phyloP scores from a whole-genome alignment of 306 rosid genomes.

The peach (Prunus persica) region DNA sequence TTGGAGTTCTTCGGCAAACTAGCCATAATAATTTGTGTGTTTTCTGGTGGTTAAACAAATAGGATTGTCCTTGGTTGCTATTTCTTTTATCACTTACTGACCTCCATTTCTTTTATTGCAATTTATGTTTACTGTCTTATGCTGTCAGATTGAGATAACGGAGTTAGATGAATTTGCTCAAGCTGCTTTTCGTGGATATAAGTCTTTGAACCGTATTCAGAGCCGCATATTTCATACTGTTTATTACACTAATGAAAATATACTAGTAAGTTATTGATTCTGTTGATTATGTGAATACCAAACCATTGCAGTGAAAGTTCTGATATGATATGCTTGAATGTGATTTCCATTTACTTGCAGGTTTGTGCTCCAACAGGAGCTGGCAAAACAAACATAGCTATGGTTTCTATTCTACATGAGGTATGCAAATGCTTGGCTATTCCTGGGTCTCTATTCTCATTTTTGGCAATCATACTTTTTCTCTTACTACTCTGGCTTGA shows the following conservation, averaged over 20 bases:
- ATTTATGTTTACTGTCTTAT: slow-evolving; percentile 22
- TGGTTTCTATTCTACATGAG: slow-evolving; percentile 95
- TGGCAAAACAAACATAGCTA: slow-evolving; percentile 97
- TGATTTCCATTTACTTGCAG: slow-evolving; percentile 43
- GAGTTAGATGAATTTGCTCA: slow-evolving; percentile 97
- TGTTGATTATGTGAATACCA: not conserved
- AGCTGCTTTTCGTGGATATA: slow-evolving; percentile 95
- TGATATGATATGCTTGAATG: slow-evolving; percentile 20
- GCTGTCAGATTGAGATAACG: slow-evolving; percentile 72
- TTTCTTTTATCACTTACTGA: slow-evolving; percentile 14
- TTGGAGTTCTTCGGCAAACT: slow-evolving; percentile 9
- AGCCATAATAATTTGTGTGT: slow-evolving; percentile 1
- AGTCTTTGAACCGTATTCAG: slow-evolving; percentile 84
- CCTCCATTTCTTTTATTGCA: slow-evolving; percentile 21
- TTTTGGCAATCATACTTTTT: not conserved
- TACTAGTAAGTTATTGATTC: slow-evolving; percentile 61
- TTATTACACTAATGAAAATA: slow-evolving; percentile 84
- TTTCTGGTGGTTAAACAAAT: slow-evolving; percentile 1
- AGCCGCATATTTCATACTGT: slow-evolving; percentile 88
- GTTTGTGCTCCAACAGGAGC: slow-evolving; percentile 99
- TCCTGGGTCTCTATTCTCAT: not conserved
- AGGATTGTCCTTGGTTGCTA: slow-evolving; percentile 18
- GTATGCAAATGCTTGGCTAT: slow-evolving; percentile 38
- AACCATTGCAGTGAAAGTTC: slow-evolving; percentile 4
- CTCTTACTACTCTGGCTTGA: not conserved